Base-by-base conservation (phyloP, 2,329 filamentous ascomycete species). In the Cercospora zeae-maydis region DNA sequence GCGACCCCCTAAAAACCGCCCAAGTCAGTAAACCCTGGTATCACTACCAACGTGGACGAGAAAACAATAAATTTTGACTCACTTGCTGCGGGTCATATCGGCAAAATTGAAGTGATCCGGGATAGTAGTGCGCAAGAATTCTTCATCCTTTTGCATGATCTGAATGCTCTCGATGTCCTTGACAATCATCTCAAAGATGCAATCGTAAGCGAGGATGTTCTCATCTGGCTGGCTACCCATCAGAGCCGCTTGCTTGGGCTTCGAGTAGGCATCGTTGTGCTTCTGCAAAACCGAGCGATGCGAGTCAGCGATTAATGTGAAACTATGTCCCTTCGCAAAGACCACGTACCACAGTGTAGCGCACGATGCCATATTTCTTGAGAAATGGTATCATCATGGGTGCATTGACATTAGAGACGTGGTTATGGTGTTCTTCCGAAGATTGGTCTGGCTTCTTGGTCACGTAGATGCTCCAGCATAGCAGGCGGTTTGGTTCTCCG, bases 381-480 rank as follows among this genome's bases (percentile, higher is more conserved):
- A 63, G 56, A 19, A 63, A 54, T 30, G 61, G 61, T 24, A 52
- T 53, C 27, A 54, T 63, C 55, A 63, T 47, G n/a, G 61, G 61
- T 19, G 61, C 58, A 54, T 63, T 63, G 34, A 63, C 37, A 5
- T 54, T 63, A 7, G 49, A 52, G 16, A 63, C 47, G 19, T 63
- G 61, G 30, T 47, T 37, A 49, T 59, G 61, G 37, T 59, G 57
- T 24, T 39, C 57, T 19, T 63, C 61, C 13, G 47, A 19, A 10
- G 57, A 52, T 33, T 59, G 47, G 10, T 63, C 47, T 37, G 56
- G 27, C 14, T 45, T 49, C 34, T 58, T 58, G n/a, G 51, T 53
- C 14, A 58, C 58, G 56, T 59, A 59, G 36, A 63, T 63, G 56
- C 39, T 63, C 45, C 52, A 63, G 37, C 42, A 49, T 42, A 63